These are phyloP conservation scores for Saccharomycopsis fibuligera DNA, from an alignment of 805 yeast genomes.

Conservation along the genomic window DNA sequence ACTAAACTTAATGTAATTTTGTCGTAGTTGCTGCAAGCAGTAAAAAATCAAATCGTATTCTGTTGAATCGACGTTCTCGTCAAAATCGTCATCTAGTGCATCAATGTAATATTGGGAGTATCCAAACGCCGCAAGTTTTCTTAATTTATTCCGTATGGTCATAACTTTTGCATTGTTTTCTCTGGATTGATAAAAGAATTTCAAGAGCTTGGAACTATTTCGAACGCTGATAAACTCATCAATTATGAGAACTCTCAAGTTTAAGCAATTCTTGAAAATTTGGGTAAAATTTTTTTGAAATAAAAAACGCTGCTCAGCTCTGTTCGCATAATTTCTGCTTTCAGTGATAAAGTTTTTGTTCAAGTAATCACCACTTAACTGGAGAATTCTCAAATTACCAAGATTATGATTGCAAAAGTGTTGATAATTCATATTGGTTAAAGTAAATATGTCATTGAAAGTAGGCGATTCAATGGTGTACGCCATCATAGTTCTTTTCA, in stretches of 20 bases:
- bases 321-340: background rate
- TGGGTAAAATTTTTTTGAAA: constrained; percentile 10
- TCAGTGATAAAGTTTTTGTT: constrained; percentile 11
- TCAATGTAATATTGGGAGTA: constrained; percentile 17
- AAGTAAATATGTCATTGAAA: constrained; percentile 12
- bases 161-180: background rate
- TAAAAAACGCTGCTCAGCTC: background rate
- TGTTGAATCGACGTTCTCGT: constrained; percentile 18
- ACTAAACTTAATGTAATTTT: constrained; percentile 15
- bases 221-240: constrained; percentile 16
- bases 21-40: constrained; percentile 5
- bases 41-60: constrained; percentile 14
- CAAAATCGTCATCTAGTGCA: constrained; percentile 17
- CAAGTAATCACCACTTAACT: constrained; percentile 16
- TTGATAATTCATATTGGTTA: constrained; percentile 9
- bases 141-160: background rate
- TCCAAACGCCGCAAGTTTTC: constrained; percentile 14
- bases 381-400: constrained; percentile 8
- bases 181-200: constrained; percentile 6
- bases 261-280: constrained; percentile 10
- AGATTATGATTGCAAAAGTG: constrained; percentile 7
- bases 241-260: constrained; percentile 13
- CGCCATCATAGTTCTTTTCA: constrained; percentile 16
- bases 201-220: constrained; percentile 10
- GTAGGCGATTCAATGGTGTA: constrained; percentile 12